A percentile compares a stretch with the other conserved stretches of the same genome.
phyloP scores from a whole-genome alignment of 2,329 filamentous ascomycete species.

The Xylaria sp. region DNA sequence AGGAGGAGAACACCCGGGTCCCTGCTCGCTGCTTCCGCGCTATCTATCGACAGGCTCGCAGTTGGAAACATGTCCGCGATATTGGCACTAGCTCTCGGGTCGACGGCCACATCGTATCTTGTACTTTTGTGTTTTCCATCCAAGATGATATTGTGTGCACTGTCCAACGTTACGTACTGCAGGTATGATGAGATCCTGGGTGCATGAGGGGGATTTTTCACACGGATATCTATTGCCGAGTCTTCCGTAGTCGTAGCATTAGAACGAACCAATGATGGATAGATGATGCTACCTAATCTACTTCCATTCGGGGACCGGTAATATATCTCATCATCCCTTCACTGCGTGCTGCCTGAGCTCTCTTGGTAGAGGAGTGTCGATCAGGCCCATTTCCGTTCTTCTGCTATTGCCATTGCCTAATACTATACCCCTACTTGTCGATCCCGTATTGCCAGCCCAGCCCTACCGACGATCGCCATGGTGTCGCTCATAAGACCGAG shows the following conservation, averaged over 20 bases:
- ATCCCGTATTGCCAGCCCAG: not conserved
- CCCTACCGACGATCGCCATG: constrained; percentile 16
- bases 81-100: constrained; percentile 18
- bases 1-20: not conserved
- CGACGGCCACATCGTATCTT: not conserved
- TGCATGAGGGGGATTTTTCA: not conserved
- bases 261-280: not conserved
- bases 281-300: not conserved
- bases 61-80: constrained; percentile 22
- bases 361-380: not conserved
- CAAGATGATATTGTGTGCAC: not conserved
- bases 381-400: constrained; percentile 11
- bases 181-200: constrained; percentile 7
- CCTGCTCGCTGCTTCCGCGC: not conserved
- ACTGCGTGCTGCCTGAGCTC: not conserved
- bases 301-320: not conserved
- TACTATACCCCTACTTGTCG: not conserved
- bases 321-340: constrained; percentile 24
- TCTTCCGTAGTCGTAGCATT: not conserved
- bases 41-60: not conserved
- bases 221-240: not conserved
- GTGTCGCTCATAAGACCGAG: not conserved
- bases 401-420: not conserved
- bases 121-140: constrained; percentile 9
- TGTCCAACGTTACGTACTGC: not conserved